A percentile compares a stretch with the other conserved stretches of the same genome.
Evolutionary conservation across 208 protist species (phyloP).

Genomic region (Trypanosoma boissoni): DNA sequence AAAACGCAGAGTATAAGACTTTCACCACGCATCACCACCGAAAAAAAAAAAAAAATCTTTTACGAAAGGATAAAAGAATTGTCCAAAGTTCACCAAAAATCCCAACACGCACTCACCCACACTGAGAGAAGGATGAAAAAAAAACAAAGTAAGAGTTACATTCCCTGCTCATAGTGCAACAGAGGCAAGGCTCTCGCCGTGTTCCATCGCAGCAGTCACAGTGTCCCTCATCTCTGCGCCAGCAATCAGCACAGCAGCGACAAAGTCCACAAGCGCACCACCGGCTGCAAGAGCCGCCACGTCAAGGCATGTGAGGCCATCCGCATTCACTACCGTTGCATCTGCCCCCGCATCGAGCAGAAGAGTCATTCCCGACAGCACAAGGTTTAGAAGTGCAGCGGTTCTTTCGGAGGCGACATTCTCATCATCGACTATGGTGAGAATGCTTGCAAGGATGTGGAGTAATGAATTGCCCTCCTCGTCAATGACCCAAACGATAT

Average conservation of each 20-base stretch:
- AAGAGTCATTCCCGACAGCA: conserved; percentile 38
- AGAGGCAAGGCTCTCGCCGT: no score
- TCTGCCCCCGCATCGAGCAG: conserved; percentile 51
- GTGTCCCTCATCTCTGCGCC: conserved; percentile 16
- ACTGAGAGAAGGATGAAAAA: background rate
- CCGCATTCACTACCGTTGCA: conserved; percentile 23
- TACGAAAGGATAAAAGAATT: background rate
- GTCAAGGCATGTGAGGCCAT: conserved; percentile 61
- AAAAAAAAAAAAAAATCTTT: background rate
- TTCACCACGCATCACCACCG: background rate
- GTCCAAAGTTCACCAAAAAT: background rate
- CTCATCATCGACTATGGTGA: conserved; percentile 19
- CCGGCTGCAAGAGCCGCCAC: conserved; percentile 33
- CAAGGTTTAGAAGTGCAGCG: conserved; percentile 33
- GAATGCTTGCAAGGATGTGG: conserved; percentile 40
- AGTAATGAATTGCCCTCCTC: conserved; percentile 60
- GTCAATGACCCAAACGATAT: conserved; percentile 27
- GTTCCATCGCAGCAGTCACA: conserved; percentile 8
- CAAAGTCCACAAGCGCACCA: conserved; percentile 41
- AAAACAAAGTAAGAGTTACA: background rate
- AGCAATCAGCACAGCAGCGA: conserved; percentile 45
- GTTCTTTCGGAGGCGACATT: conserved; percentile 4
- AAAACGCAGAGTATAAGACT: background rate
- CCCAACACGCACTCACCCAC: background rate
- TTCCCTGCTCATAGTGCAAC: no score